phyloP scores from a whole-genome alignment of 2,329 filamentous ascomycete genomes.

The Fusarium solani-melongenae region DNA sequence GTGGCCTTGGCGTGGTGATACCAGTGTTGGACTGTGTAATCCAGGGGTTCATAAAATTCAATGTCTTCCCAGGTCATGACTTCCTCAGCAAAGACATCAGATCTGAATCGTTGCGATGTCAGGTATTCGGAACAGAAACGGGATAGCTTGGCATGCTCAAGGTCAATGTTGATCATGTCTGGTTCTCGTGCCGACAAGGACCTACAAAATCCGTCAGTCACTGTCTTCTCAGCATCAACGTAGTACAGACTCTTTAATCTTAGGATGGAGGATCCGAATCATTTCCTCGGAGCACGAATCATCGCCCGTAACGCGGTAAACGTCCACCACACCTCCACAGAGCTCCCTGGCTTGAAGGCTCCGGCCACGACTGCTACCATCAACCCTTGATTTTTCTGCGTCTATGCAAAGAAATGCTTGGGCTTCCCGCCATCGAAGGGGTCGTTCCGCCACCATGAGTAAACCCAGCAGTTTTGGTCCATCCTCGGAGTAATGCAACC shows the following conservation, averaged over 20 bases:
- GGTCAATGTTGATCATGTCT: not conserved
- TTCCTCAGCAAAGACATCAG: not conserved
- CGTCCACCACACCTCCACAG: conserved; percentile 16
- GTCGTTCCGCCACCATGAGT: conserved; percentile 2
- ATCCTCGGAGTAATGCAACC: not conserved
- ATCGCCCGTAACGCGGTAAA: not conserved
- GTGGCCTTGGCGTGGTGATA: conserved; percentile 5
- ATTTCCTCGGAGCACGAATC: not conserved
- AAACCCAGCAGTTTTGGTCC: conserved; percentile 3
- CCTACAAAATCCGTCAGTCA: not conserved
- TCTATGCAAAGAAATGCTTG: conserved; percentile 20
- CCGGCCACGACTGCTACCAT: not conserved
- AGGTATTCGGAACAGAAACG: conserved; percentile 14
- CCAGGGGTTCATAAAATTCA: conserved; percentile 14
- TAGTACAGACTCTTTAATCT: not conserved
- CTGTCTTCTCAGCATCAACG: not conserved
- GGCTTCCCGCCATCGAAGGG: conserved; percentile 15
- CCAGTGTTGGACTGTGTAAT: conserved; percentile 21
- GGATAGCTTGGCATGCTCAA: conserved; percentile 5
- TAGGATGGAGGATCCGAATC: conserved; percentile 13
- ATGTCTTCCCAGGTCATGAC: not conserved
- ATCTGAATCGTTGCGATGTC: conserved; percentile 3
- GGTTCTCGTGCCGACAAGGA: not conserved
- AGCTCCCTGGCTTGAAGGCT: conserved; percentile 6
- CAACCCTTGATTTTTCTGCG: not conserved